Base-by-base conservation (phyloP, 495 filamentous ascomycete genomes). In the Aspergillus coremiiformis region DNA sequence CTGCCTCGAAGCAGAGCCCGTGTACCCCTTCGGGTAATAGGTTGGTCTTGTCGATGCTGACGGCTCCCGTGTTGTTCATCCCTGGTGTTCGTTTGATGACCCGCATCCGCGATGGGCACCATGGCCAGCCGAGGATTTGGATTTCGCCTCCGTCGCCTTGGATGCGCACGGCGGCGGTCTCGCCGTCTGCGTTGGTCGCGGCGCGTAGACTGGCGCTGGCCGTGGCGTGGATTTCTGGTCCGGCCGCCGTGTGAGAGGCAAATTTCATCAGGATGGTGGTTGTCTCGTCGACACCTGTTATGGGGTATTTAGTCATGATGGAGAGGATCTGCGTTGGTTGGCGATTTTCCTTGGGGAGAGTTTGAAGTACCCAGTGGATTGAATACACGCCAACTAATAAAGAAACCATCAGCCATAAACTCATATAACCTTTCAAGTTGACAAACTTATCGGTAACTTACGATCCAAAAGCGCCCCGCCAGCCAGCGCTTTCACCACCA, bases 1-100 rank as follows among this genome's bases (percentile, higher is more conserved):
- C 88, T 17, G 88, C 89, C 64, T 91, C 86, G 80, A 81, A 91
- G 69, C 84, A 87, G 82, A 89, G 89, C 33, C 86, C 87, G 52
- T 86, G 78, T 23, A 82, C 84, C 63, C 70, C 74, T 3, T 66
- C 66, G n/a, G 82, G 80, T 4, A 39, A 35, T 51, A 84, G 75
- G 8, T 76, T 2, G 73, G 61, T 73, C 80, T 52, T 78, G 66
- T 20, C 79, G 66, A 46, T 74, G 67, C 63, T 81, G 71, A 9
- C 74, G 56, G 46, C 66, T 61, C 55, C 50, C 29, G 23, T 51
- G 19, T 49, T 66, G 51, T 30, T 54, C n/a, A 44, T 66, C 53
- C 14, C 55, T 58, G 6, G 60, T 55, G 61, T 56, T 15, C 44
- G 17, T 10, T 58, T 51, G 7, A 75, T 54, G 47, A 86, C 62